Evolutionary conservation across 306 rosid species (phyloP).

Genomic region (Rosa rugosa): DNA sequence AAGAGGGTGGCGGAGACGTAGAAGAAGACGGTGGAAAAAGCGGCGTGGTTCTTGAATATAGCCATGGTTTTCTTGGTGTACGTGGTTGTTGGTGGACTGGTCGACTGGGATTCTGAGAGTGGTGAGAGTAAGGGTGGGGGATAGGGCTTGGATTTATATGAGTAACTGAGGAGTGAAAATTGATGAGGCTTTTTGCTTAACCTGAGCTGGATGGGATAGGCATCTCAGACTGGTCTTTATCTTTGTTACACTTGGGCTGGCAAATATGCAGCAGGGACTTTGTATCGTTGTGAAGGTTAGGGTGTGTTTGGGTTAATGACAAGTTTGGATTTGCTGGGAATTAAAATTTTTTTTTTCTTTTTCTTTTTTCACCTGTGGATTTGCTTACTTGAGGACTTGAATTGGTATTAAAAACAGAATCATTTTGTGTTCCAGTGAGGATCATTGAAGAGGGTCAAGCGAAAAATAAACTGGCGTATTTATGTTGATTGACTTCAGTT

Average conservation of each 20-base stretch:
- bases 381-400: background rate
- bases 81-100: background rate
- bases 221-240: background rate
- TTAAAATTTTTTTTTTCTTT: background rate
- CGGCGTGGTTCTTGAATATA: background rate
- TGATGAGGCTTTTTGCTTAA: background rate
- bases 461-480: no score
- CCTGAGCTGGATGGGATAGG: background rate
- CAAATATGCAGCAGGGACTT: background rate
- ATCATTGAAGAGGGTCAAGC: no score
- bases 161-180: background rate
- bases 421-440: no score
- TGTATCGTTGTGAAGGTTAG: background rate
- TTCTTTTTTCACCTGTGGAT: background rate
- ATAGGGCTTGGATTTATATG: background rate
- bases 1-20: constrained; percentile 1
- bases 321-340: background rate
- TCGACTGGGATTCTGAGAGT: background rate
- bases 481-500: no score
- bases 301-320: background rate
- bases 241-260: background rate
- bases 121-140: background rate
- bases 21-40: background rate
- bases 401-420: background rate
- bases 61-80: background rate